These are phyloP conservation scores for Serendipita sp. DNA, from an alignment of 768 basidiomycete species.

Conservation along the genomic window DNA sequence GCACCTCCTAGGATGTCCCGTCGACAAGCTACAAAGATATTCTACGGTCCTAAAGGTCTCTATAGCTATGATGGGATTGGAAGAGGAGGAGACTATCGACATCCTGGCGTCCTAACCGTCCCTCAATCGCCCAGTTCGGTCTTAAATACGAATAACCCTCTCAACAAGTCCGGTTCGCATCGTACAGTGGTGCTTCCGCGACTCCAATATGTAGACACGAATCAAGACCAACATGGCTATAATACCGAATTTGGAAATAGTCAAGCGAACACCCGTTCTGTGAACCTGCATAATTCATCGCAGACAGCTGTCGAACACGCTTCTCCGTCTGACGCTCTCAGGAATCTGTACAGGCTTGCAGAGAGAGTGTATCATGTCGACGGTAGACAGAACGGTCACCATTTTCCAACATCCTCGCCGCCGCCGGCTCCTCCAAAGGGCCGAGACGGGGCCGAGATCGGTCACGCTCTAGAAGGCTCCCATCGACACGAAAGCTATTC, in stretches of 20 bases:
- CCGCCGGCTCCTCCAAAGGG: too few relatives aligned
- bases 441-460: too few relatives aligned
- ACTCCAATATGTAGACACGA: not conserved
- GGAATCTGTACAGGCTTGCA: not conserved
- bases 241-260: not conserved
- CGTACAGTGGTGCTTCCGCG: not conserved
- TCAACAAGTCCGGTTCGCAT: not conserved
- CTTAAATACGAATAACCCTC: not conserved
- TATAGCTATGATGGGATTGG: not conserved
- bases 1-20: not conserved
- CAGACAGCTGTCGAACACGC: not conserved
- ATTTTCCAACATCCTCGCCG: too few relatives aligned
- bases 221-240: not conserved
- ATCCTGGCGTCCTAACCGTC: not conserved
- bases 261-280: too few relatives aligned
- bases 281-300: not conserved
- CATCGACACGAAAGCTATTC: too few relatives aligned
- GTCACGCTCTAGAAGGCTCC: too few relatives aligned
- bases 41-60: not conserved
- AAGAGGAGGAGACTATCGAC: not conserved
- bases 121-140: not conserved
- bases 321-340: not conserved
- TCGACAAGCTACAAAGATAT: not conserved
- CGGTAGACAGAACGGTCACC: not conserved
- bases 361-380: not conserved